Evolutionary conservation across 192 early-diverging fungal genomes (phyloP), one percentile per base, ranked within the genome.

Genomic region (Coemansia sp.): DNA sequence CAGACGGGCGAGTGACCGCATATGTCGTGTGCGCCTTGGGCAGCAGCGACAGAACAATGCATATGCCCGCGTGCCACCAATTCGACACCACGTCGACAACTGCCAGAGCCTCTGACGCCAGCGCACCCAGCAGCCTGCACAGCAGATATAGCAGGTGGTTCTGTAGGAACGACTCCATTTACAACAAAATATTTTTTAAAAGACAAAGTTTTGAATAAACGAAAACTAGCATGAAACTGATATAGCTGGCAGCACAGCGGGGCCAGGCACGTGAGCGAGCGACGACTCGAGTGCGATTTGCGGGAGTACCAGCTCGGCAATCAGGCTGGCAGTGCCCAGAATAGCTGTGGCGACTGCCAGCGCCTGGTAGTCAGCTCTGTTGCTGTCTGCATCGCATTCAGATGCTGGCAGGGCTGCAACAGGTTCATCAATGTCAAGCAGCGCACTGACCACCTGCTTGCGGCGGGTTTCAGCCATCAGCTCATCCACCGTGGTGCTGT

Each of bases 111-210:
- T 58, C 41, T 37, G 82, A 76, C 10, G 71, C 73, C 14, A 83
- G 22, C 1, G 60, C 48, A 41, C 70, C 66, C n/a, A 70, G 45
- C 60, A 69, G 61, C 52, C 69, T 66, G 56, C 67, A 75, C 11
- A 80, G 57, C 73, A 83, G 56, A 12, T 79, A 72, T 54, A 83
- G 67, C 41, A 75, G 54, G 57, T 83, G 82, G 57, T 83, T 83
- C 19, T 60, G 70, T 3, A 83, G 55, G 62, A 83, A 83, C 62
- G 77, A 67, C 23, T 74, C 74, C 68, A 70, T 75, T 35, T 35
- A 35, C 32, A 35, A 35, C 32, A 35, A 35, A 35, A 35, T 35
- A 35, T 35, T 35, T 29, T 29, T 35, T 35, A 35, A 35, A 35
- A 35, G 32, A 57, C 15, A 57, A 35, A 35, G 11, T 45, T 15